These are phyloP conservation scores for Aspergillus wentii DNA, from an alignment of 495 filamentous ascomycete genomes.

Conservation along the genomic window DNA sequence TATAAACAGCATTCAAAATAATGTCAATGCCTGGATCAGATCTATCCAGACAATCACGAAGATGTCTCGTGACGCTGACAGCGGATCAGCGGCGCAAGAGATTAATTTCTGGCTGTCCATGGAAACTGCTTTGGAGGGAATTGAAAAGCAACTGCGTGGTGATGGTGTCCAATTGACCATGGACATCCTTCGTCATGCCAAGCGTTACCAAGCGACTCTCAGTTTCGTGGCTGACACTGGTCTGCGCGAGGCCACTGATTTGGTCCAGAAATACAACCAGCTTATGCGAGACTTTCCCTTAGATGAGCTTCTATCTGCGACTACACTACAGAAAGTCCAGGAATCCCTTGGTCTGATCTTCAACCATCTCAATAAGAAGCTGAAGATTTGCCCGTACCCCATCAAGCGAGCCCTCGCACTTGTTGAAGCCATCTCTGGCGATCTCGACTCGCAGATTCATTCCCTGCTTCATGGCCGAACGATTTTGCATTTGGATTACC, in stretches of 20 bases:
- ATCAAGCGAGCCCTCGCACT: constrained; percentile 86
- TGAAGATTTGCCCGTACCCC: constrained; percentile 91
- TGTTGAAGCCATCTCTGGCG: constrained; percentile 96
- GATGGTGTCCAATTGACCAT: constrained; percentile 89
- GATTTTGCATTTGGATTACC: constrained; percentile 86
- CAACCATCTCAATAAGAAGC: constrained; percentile 90
- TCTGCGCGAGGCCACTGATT: constrained; percentile 87
- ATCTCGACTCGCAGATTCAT: constrained; percentile 83
- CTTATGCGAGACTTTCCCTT: constrained; percentile 97
- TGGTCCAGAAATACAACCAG: constrained; percentile 97
- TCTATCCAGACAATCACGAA: constrained; percentile 97
- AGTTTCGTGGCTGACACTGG: constrained; percentile 95
- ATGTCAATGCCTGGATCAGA: constrained; percentile 95
- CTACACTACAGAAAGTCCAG: constrained; percentile 82
- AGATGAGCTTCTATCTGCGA: constrained; percentile 89
- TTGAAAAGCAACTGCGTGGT: constrained; percentile 80
- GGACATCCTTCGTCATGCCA: constrained; percentile 89
- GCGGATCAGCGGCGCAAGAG: constrained; percentile 88
- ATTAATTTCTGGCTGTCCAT: constrained; percentile 98
- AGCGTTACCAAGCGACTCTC: constrained; percentile 92
- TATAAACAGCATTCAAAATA: constrained; percentile 88
- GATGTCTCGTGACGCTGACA: constrained; percentile 81
- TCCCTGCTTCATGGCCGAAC: constrained; percentile 77
- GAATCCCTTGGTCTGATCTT: constrained; percentile 87
- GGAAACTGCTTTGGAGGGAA: constrained; percentile 83